Base-by-base conservation (phyloP, 495 filamentous ascomycete genomes). In the Penicillium cataractarum region DNA sequence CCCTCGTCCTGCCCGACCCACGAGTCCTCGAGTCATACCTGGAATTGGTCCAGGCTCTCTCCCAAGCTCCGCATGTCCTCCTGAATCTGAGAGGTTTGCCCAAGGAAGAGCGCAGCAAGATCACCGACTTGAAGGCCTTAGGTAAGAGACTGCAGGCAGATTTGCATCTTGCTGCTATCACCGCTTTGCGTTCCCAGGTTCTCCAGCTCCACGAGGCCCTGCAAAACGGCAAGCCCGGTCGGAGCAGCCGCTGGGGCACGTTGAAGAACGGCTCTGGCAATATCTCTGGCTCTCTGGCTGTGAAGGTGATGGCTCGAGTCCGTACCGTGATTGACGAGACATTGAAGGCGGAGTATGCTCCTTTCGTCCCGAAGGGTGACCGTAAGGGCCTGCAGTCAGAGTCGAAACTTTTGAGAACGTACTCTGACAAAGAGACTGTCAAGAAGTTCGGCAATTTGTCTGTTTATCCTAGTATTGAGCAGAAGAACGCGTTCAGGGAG, bases 1-100 rank as follows among this genome's bases (percentile, higher is more conserved):
- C 61, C 19, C 58, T 77, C 32, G 49, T 72, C 19, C 64, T 80
- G 7, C 76, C 79, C 5, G 76, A 80, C 42, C 62, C 71, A 6
- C 70, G 72, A 29, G 73, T 73, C 10, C 55, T 82, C 8, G 60
- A 62, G 3, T 63, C 60, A 13, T 82, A 80, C 32, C 50, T 75
- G 17, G 63, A 67, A 6, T 55, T 75, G 26, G 55, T 74, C 37
- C 57, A 66, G 10, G 48, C 37, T 5, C 53, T 80, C 15, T 51
- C 62, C 17, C 55, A 67, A 6, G 72, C 73, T 29, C 73, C 79
- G 3, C 65, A 74, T 22, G 27, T 60, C n/a, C 76, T 82, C 10
- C 32, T 79, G 29, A 32, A 65, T 3, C 33, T 78, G 53, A 61
- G 64, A 32, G 76, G 72, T 5, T 51, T 79, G 8, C 61, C 69